Percentiles rank a stretch among this genome's conserved stretches.
These are phyloP conservation scores for Pyrus betulifolia DNA, from an alignment of 306 rosid species.

Conservation along the genomic window DNA sequence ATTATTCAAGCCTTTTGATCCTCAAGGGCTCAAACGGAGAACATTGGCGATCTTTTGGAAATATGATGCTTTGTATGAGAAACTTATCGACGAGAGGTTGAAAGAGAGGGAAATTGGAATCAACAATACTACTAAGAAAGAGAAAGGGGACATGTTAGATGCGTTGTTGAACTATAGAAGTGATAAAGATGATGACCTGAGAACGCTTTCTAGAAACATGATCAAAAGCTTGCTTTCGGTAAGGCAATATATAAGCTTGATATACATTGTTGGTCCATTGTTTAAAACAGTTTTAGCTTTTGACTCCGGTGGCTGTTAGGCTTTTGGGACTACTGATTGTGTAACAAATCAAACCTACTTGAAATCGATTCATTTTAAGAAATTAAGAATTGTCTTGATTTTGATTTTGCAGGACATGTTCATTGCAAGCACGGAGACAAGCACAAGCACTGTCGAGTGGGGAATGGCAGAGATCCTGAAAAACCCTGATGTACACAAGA, in stretches of 20 bases:
- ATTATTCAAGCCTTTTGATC: background rate
- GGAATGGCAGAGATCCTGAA: background rate
- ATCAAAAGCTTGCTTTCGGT: background rate
- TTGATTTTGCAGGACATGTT: background rate
- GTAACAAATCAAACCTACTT: background rate
- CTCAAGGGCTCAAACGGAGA: background rate
- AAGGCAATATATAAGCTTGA: background rate
- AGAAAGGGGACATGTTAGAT: background rate
- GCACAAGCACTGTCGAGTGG: background rate
- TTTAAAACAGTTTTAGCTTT: too few species aligned
- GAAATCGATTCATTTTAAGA: background rate
- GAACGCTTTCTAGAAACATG: background rate
- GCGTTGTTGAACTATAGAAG: background rate
- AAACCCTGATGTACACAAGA: background rate
- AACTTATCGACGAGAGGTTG: background rate
- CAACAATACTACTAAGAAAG: background rate
- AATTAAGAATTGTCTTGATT: background rate
- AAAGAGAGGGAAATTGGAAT: background rate
- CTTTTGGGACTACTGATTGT: background rate
- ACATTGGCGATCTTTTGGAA: background rate
- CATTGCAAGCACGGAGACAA: background rate
- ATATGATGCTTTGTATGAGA: background rate
- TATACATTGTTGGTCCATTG: background rate
- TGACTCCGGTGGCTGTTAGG: too few species aligned
- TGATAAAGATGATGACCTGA: background rate